phyloP scores from a whole-genome alignment of 768 basidiomycete species.

The Termitomyces sp. region DNA sequence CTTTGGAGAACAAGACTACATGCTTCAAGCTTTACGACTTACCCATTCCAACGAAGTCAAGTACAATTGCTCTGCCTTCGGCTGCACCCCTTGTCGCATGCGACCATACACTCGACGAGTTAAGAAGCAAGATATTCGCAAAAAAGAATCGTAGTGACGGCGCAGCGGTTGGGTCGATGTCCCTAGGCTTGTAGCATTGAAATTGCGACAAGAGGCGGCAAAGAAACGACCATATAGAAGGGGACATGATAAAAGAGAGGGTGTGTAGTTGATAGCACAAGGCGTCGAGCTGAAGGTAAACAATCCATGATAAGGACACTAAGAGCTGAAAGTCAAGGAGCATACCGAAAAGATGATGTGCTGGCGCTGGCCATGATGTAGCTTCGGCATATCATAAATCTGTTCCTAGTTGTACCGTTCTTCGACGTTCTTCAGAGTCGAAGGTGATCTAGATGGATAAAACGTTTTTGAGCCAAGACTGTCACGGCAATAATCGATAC shows the following conservation, averaged over 20 bases:
- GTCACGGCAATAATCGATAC: not conserved
- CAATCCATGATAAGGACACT: constrained; percentile 6
- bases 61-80: constrained; percentile 58
- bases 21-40: constrained; percentile 19
- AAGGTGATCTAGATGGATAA: not conserved
- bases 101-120: constrained; percentile 54
- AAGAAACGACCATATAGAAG: constrained; percentile 52
- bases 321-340: not conserved
- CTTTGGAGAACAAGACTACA: not conserved
- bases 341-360: constrained; percentile 63
- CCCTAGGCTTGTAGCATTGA: constrained; percentile 62
- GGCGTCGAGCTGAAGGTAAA: constrained; percentile 51
- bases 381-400: constrained; percentile 53
- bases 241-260: constrained; percentile 74
- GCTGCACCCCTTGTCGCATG: constrained; percentile 50
- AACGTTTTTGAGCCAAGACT: not conserved
- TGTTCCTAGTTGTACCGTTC: not conserved
- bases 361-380: constrained; percentile 61
- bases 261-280: constrained; percentile 70
- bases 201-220: constrained; percentile 57
- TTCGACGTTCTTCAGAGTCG: not conserved
- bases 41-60: constrained; percentile 82
- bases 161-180: constrained; percentile 46
- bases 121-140: constrained; percentile 51
- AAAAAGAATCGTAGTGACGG: constrained; percentile 69